phyloP scores from a whole-genome alignment of 2,329 filamentous ascomycete species.

The Fusarium incarnatum region DNA sequence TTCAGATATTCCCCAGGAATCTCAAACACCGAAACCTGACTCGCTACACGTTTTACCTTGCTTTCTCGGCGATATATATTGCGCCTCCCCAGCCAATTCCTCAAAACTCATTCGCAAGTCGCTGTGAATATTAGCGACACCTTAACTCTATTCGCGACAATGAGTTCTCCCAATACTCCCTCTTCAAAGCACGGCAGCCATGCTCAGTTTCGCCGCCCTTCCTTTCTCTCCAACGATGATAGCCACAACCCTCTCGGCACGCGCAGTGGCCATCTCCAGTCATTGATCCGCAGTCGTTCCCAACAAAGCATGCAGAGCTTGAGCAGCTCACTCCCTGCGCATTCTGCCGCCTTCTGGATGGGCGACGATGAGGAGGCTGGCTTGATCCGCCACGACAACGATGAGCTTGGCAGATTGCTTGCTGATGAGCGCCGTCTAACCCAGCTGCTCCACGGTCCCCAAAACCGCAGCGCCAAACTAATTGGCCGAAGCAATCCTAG shows the following conservation, averaged over 20 bases:
- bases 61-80: slow-evolving; percentile 14
- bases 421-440: slow-evolving; percentile 69
- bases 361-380: slow-evolving; percentile 51
- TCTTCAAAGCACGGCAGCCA: slow-evolving; percentile 40
- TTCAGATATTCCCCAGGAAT: slow-evolving; percentile 22
- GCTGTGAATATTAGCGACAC: slow-evolving; percentile 19
- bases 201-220: slow-evolving; percentile 47
- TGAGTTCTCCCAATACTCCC: slow-evolving; percentile 50
- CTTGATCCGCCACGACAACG: slow-evolving; percentile 51
- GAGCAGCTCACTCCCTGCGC: slow-evolving; percentile 40
- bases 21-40: slow-evolving; percentile 18
- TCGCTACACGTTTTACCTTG: slow-evolving; percentile 18
- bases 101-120: slow-evolving; percentile 8
- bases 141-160: slow-evolving; percentile 32
- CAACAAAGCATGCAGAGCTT: slow-evolving; percentile 50
- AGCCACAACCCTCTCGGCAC: slow-evolving; percentile 51
- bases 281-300: slow-evolving; percentile 55
- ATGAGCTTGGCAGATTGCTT: slow-evolving; percentile 59
- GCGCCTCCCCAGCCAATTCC: not conserved
- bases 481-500: slow-evolving; percentile 90
- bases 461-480: slow-evolving; percentile 84
- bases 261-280: slow-evolving; percentile 53
- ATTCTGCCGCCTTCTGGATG: slow-evolving; percentile 42
- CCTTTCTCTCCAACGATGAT: slow-evolving; percentile 51
- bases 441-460: slow-evolving; percentile 71